These are phyloP conservation scores for Leccinum ponderosum DNA, from an alignment of 1,284 basidiomycete genomes.

Conservation along the genomic window DNA sequence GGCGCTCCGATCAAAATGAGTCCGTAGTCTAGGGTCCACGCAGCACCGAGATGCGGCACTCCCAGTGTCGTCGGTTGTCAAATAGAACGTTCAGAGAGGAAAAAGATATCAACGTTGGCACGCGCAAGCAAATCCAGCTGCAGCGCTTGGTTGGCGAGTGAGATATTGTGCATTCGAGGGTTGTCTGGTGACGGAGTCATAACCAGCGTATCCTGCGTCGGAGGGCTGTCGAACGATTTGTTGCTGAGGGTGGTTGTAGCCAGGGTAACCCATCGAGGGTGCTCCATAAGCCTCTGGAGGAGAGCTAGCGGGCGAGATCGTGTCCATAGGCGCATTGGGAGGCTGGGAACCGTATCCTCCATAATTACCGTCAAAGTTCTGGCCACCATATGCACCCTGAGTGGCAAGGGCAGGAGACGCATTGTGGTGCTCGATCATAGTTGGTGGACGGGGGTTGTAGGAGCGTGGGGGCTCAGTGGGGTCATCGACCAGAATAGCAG, in stretches of 20 bases:
- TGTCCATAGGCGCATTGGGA: slow-evolving; percentile 24
- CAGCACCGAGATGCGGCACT: slow-evolving; percentile 13
- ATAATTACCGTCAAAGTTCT: slow-evolving; percentile 31
- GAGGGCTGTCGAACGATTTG: slow-evolving; percentile 28
- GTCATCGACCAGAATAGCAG: slow-evolving; percentile 56
- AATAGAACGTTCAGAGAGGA: slow-evolving; percentile 1
- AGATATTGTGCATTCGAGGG: slow-evolving; percentile 30
- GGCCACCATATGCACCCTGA: slow-evolving; percentile 23
- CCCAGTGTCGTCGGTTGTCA: background rate
- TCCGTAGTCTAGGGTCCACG: slow-evolving; percentile 1
- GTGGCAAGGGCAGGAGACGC: slow-evolving; percentile 25
- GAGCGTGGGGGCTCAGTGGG: slow-evolving; percentile 31
- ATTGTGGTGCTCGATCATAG: slow-evolving; percentile 54
- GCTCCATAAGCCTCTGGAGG: slow-evolving; percentile 21
- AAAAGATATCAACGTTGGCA: background rate
- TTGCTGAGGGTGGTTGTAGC: slow-evolving; percentile 27
- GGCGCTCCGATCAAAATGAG: slow-evolving; percentile 25
- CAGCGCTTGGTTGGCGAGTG: slow-evolving; percentile 21
- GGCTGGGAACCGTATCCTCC: slow-evolving; percentile 41
- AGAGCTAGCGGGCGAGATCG: slow-evolving; percentile 9
- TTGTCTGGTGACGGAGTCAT: slow-evolving; percentile 25
- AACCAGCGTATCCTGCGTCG: slow-evolving; percentile 13
- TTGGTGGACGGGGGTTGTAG: slow-evolving; percentile 50
- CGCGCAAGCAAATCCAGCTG: slow-evolving; percentile 1
- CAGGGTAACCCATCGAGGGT: slow-evolving; percentile 16